Evolutionary conservation across 345 rosid species (phyloP).

Genomic region (Syzygium grande): DNA sequence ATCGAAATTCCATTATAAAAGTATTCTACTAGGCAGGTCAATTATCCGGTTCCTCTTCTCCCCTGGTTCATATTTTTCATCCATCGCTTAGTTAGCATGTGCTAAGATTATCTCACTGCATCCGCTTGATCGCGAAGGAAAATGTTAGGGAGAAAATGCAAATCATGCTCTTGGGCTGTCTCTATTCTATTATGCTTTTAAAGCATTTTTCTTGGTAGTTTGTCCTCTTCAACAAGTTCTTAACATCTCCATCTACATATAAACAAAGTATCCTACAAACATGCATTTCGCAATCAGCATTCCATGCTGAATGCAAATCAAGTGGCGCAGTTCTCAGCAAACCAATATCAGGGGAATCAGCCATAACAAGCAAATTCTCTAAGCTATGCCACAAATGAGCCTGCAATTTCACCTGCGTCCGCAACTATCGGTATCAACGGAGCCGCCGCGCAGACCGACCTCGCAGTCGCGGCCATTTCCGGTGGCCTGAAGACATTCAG

Average conservation of each 20-base stretch:
- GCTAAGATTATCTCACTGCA: background rate
- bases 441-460: slow-evolving; percentile 36
- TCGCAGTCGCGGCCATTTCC: slow-evolving; percentile 43
- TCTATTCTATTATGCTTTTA: background rate
- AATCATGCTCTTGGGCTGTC: background rate
- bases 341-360: background rate
- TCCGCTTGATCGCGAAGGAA: background rate
- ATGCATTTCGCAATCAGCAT: background rate
- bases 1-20: background rate
- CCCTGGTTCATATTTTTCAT: background rate
- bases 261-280: background rate
- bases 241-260: background rate
- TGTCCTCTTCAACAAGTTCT: background rate
- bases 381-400: background rate
- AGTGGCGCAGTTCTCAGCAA: background rate
- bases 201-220: background rate
- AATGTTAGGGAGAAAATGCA: background rate
- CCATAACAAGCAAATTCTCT: background rate
- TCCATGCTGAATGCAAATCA: background rate
- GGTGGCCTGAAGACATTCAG: slow-evolving; percentile 20
- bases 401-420: slow-evolving; percentile 21
- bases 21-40: background rate
- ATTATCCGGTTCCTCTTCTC: background rate
- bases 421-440: slow-evolving; percentile 27
- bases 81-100: background rate